A percentile compares a stretch with the other conserved stretches of the same genome.
Conservation (phyloP, 179 eudicot species). For the Drosera spatulata region DNA sequence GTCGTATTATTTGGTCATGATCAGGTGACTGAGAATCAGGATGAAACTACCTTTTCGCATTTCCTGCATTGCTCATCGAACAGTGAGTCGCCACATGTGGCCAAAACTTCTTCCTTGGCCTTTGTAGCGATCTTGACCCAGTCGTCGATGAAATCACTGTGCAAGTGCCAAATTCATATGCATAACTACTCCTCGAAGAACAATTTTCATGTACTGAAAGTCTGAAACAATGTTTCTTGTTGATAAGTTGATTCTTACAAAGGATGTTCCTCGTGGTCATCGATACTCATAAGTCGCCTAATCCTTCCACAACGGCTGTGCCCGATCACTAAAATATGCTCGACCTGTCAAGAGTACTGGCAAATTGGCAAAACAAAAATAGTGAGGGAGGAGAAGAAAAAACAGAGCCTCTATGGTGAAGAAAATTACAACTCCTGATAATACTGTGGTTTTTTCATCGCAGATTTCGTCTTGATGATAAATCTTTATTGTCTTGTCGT, state of each 20-base stretch:
- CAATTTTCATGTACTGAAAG: too few species aligned
- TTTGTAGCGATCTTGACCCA: background rate
- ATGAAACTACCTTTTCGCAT: background rate
- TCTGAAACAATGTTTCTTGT: too few species aligned
- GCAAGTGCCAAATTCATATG: too few species aligned
- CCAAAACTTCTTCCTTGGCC: background rate
- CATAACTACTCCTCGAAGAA: too few species aligned
- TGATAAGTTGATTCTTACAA: conserved; percentile 4
- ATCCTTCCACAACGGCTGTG: conserved; percentile 25
- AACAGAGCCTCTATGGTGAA: too few species aligned
- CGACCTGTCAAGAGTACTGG: conserved; percentile 1
- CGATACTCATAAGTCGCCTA: conserved; percentile 9
- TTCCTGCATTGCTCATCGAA: background rate
- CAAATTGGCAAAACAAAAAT: background rate
- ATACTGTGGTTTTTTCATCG: too few species aligned
- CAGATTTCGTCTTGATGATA: too few species aligned
- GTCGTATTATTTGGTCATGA: too few species aligned
- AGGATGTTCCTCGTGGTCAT: background rate
- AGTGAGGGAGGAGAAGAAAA: background rate
- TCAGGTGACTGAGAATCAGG: too few species aligned
- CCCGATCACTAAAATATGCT: conserved; percentile 22
- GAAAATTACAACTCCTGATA: too few species aligned
- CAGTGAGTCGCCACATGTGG: background rate
- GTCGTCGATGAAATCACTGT: background rate
- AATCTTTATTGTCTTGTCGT: too few species aligned